Conservation (phyloP, 2,329 filamentous ascomycete species). For the Cordyceps fumosorosea region DNA sequence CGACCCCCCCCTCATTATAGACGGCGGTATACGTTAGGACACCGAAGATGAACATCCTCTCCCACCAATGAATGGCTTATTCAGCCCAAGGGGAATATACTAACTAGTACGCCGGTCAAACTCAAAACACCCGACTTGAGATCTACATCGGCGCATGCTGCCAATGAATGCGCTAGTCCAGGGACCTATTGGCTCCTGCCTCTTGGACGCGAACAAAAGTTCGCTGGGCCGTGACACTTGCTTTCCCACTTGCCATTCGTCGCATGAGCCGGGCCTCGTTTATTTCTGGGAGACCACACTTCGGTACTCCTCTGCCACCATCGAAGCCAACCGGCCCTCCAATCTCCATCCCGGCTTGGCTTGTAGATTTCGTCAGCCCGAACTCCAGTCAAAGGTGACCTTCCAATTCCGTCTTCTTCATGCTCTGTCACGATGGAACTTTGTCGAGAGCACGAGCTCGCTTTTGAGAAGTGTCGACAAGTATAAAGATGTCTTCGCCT, state of each 20-base stretch:
- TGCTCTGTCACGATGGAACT: not conserved
- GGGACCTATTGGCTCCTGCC: not conserved
- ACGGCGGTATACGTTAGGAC: not conserved
- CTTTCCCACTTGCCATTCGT: not conserved
- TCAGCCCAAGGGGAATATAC: too few species aligned
- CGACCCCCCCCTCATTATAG: not conserved
- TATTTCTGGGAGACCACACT: not conserved
- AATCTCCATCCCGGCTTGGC: not conserved
- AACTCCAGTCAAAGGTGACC: not conserved
- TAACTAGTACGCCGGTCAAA: not conserved
- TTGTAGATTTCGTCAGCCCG: not conserved
- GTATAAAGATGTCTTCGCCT: constrained; percentile 7
- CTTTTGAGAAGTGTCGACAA: not conserved
- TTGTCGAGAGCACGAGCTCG: not conserved
- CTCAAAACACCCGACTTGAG: not conserved
- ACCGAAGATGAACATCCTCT: not conserved
- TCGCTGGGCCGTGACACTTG: not conserved
- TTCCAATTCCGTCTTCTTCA: constrained; percentile 7
- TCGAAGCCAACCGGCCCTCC: not conserved
- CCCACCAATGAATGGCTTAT: not conserved
- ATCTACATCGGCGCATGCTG: not conserved
- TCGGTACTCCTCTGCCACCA: not conserved
- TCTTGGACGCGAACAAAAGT: not conserved
- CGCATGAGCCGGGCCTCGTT: constrained; percentile 2
- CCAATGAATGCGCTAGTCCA: not conserved